Conservation (phyloP, 2,329 filamentous ascomycete genomes). For the Ophiostoma fasciatum region DNA sequence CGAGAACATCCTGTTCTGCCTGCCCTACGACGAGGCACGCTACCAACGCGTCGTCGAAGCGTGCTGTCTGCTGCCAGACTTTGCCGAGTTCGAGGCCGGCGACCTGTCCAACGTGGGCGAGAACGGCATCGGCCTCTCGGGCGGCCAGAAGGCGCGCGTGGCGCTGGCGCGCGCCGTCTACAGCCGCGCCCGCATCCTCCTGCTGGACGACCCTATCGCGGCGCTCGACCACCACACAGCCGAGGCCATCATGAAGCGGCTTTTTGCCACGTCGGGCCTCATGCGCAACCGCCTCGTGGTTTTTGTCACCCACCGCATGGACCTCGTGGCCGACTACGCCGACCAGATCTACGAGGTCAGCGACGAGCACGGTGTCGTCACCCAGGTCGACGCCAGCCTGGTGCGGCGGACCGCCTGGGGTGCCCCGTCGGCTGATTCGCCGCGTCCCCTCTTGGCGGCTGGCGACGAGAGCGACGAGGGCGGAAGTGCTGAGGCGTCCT, state of each 20-base stretch:
- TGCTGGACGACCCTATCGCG: slow-evolving; percentile 49
- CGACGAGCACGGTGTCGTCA: slow-evolving; percentile 36
- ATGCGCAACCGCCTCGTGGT: slow-evolving; percentile 51
- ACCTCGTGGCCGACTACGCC: slow-evolving; percentile 59
- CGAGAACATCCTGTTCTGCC: slow-evolving; percentile 49
- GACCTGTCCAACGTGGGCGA: slow-evolving; percentile 47
- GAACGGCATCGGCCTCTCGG: slow-evolving; percentile 47
- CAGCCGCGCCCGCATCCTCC: slow-evolving; percentile 37
- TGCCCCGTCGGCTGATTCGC: slow-evolving; percentile 20
- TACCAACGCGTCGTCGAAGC: slow-evolving; percentile 48
- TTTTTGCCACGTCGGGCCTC: slow-evolving; percentile 25
- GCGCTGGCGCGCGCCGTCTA: slow-evolving; percentile 49
- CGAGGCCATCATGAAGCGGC: slow-evolving; percentile 44
- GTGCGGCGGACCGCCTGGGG: no score
- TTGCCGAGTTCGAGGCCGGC: slow-evolving; percentile 39
- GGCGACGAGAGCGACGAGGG: slow-evolving; percentile 13
- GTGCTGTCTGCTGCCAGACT: slow-evolving; percentile 41
- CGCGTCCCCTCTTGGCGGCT: slow-evolving; percentile 19
- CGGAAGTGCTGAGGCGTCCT: no score
- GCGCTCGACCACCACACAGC: slow-evolving; percentile 49
- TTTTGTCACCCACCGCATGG: slow-evolving; percentile 69
- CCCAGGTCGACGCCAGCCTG: slow-evolving; percentile 3
- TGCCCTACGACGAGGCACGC: slow-evolving; percentile 33
- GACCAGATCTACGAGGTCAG: slow-evolving; percentile 58
- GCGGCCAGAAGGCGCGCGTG: slow-evolving; percentile 48